Base-by-base conservation (phyloP, 495 filamentous ascomycete species). In the Platismatia glauca region DNA sequence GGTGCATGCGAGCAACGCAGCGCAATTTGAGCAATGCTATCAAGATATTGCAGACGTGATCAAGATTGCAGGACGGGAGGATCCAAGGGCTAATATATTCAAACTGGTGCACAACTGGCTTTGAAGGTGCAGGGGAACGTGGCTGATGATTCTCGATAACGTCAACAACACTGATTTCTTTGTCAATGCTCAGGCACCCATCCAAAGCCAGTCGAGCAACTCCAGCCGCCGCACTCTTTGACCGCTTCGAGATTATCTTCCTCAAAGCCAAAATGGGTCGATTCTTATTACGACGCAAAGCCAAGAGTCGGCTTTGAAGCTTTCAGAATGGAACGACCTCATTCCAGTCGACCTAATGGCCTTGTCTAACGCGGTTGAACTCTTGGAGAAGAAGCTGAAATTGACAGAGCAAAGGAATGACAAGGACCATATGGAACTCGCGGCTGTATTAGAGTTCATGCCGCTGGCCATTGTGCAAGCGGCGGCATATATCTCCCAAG, bases 401-500 rank as follows among this genome's bases (percentile, higher is more conserved):
- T n/a, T n/a, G n/a, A n/a, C n/a, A 55, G 16, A 11, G 15, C 61
- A 63, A 12, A 64, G 63, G 35, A 50, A 66, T 38, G 58, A 31
- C 22, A 33, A 64, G 52, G 58, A 68, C 55, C 64, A 39, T 41
- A 50, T 50, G 13, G 52, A 69, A 27, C 72, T 81, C 1, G 65
- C 71, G 20, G 60, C 60, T 31, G 71, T 68, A 29, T 73, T 82
- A 5, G 78, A 79, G 16, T 72, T 62, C 52, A 72, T 83, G 62
- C 78, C 81, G 22, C 75, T 82, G 15, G 78, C 79, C 6, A 81
- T 82, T 35, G 70, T 70, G 16, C 78, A 83, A 66, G 78, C 78
- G 6, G 77, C 77, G 8, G 73, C 71, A 5, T 82, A 77, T 64
- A 81, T 83, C 57, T 64, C 18, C n/a, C 62, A 70, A 35, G 62